phyloP scores from a whole-genome alignment of 257 asterid genomes.

The Fraxinus quadrangulata region DNA sequence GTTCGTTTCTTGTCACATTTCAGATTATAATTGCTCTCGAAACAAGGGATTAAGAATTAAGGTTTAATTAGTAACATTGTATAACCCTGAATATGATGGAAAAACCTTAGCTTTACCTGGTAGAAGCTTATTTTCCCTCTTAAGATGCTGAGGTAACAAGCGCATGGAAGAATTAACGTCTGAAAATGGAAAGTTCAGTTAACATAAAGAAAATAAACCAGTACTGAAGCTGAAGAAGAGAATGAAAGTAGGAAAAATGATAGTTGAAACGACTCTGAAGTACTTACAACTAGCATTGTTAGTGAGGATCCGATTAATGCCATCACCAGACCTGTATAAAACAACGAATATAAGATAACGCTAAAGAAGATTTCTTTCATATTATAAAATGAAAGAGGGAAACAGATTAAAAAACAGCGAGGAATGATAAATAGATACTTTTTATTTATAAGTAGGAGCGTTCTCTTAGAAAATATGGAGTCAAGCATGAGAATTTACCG shows the following conservation, averaged over 20 bases:
- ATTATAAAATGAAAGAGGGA: too few species aligned
- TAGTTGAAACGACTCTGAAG: neutral
- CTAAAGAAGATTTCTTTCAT: neutral
- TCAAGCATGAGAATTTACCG: constrained; percentile 42
- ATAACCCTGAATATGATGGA: constrained; percentile 1
- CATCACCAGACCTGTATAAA: constrained; percentile 70
- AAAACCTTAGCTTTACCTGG: constrained; percentile 55
- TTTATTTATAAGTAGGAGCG: neutral
- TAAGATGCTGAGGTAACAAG: constrained; percentile 82
- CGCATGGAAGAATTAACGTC: constrained; percentile 94
- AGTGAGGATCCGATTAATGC: constrained; percentile 83
- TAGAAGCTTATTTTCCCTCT: constrained; percentile 50
- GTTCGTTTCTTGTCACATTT: neutral
- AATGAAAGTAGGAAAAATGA: neutral
- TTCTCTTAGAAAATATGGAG: neutral
- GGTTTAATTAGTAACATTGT: neutral
- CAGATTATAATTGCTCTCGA: neutral
- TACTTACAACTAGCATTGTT: constrained; percentile 90
- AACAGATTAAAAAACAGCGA: neutral
- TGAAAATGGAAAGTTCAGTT: constrained; percentile 26
- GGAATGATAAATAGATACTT: neutral
- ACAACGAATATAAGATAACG: neutral
- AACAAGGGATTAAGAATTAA: neutral
- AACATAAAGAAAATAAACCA: neutral
- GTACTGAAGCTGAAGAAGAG: neutral